Evolutionary conservation across 2,329 filamentous ascomycete species (phyloP).

Genomic region (Diaporthe sp.): DNA sequence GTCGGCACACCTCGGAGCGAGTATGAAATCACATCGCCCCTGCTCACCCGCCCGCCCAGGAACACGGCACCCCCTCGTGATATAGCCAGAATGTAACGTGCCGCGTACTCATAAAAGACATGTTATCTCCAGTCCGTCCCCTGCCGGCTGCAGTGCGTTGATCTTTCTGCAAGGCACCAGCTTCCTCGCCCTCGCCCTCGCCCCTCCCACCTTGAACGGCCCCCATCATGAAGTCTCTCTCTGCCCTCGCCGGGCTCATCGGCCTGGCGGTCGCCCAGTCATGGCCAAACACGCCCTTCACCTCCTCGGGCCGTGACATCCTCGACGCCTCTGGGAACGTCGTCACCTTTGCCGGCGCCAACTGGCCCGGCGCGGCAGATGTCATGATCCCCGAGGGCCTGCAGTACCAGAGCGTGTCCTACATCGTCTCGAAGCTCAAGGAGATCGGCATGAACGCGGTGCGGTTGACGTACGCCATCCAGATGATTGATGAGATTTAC

Average conservation of each 20-base stretch:
- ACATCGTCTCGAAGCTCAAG: constrained; percentile 60
- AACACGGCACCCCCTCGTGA: constrained; percentile 10
- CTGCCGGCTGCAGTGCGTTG: background rate
- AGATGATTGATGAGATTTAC: constrained; percentile 64
- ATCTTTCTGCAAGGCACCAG: constrained; percentile 5
- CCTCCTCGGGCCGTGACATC: constrained; percentile 39
- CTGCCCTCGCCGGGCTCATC: constrained; percentile 11
- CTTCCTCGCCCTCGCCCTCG: background rate
- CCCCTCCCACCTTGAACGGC: background rate
- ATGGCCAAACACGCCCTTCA: constrained; percentile 37
- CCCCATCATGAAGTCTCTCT: constrained; percentile 19
- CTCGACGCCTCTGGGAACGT: constrained; percentile 45
- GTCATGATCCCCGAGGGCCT: constrained; percentile 67
- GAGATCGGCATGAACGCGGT: constrained; percentile 65
- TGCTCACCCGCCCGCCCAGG: background rate
- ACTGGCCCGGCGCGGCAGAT: constrained; percentile 65
- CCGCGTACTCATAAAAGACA: constrained; percentile 9
- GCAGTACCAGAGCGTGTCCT: constrained; percentile 61
- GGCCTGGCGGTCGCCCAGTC: constrained; percentile 24
- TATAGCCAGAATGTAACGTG: constrained; percentile 14
- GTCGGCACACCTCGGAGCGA: constrained; percentile 25
- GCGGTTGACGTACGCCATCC: constrained; percentile 64
- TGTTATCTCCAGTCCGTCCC: constrained; percentile 2
- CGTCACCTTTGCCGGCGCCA: constrained; percentile 58
- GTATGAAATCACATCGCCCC: constrained; percentile 11